These are phyloP conservation scores for Pleurotus tuoliensis DNA, from an alignment of 768 basidiomycete species.

Conservation along the genomic window DNA sequence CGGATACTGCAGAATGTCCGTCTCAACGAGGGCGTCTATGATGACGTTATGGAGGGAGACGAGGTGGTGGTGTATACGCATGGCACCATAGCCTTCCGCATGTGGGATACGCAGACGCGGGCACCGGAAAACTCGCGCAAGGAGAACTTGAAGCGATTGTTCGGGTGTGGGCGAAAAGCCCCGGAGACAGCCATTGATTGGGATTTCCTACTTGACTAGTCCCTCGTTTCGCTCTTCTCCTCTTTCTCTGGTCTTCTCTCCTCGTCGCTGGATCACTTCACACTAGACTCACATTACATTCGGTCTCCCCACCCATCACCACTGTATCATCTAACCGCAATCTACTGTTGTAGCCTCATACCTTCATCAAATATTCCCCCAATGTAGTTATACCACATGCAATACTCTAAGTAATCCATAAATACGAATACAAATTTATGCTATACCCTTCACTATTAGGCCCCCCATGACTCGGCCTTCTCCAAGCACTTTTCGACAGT, in stretches of 20 bases:
- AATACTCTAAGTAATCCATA: constrained; percentile 1
- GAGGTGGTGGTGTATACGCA: constrained; percentile 59
- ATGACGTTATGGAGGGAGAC: constrained; percentile 41
- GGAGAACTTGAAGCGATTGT: constrained; percentile 62
- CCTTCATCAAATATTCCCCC: constrained; percentile 13
- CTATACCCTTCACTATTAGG: constrained; percentile 16
- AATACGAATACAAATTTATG: constrained; percentile 10
- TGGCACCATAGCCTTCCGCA: constrained; percentile 63
- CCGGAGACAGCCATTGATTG: constrained; percentile 63
- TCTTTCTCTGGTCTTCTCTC: constrained; percentile 6
- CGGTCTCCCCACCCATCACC: not conserved
- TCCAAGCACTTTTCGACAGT: constrained; percentile 72
- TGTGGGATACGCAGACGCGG: constrained; percentile 74
- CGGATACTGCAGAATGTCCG: constrained; percentile 53
- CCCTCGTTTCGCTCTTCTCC: not conserved
- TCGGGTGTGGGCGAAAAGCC: constrained; percentile 52
- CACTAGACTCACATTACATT: not conserved
- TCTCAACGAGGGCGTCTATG: constrained; percentile 35
- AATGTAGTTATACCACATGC: constrained; percentile 6
- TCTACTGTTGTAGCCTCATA: constrained; percentile 20
- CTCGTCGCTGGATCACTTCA: constrained; percentile 9
- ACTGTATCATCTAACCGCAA: constrained; percentile 4
- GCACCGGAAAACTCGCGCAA: constrained; percentile 59
- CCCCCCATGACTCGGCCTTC: constrained; percentile 28
- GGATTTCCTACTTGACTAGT: constrained; percentile 79